Evolutionary conservation across 1,284 basidiomycete genomes (phyloP).

Genomic region (Erythrobasidium hasegawianum): DNA sequence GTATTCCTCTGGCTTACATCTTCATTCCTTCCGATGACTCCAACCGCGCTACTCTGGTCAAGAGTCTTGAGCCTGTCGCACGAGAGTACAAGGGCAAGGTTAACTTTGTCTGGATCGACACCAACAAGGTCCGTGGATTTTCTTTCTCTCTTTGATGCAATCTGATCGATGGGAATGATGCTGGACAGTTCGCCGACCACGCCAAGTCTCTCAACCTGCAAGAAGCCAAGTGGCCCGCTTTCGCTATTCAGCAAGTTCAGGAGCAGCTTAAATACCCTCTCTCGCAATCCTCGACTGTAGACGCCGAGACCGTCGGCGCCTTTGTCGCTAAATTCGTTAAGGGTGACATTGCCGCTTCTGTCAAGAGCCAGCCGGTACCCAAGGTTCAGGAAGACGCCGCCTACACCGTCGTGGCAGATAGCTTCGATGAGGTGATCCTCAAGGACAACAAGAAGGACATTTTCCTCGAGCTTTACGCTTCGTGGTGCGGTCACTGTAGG

Average conservation of each 20-base stretch:
- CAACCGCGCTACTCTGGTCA: conserved; percentile 65
- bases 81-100: conserved; percentile 76
- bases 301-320: conserved; percentile 56
- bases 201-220: conserved; percentile 87
- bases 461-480: conserved; percentile 94
- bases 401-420: conserved; percentile 78
- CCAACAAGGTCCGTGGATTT: conserved; percentile 60
- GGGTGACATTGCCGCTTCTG: conserved; percentile 71
- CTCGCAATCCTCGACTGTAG: conserved; percentile 62
- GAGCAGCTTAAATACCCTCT: conserved; percentile 86
- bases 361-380: conserved; percentile 90
- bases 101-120: conserved; percentile 99
- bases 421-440: conserved; percentile 75
- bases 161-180: too few relatives aligned
- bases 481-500: conserved; percentile 65
- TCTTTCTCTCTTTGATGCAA: too few relatives aligned
- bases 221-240: conserved; percentile 82
- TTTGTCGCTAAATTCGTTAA: conserved; percentile 66
- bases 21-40: conserved; percentile 76
- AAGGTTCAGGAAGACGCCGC: conserved; percentile 77
- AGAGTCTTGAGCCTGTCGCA: conserved; percentile 70
- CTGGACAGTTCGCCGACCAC: conserved; percentile 75
- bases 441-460: conserved; percentile 84
- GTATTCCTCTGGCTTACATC: conserved; percentile 88
- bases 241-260: conserved; percentile 83